Percentiles rank a stretch among this genome's conserved stretches.
Conservation (phyloP, 257 asterid species). For the Buddleja alternifolia region DNA sequence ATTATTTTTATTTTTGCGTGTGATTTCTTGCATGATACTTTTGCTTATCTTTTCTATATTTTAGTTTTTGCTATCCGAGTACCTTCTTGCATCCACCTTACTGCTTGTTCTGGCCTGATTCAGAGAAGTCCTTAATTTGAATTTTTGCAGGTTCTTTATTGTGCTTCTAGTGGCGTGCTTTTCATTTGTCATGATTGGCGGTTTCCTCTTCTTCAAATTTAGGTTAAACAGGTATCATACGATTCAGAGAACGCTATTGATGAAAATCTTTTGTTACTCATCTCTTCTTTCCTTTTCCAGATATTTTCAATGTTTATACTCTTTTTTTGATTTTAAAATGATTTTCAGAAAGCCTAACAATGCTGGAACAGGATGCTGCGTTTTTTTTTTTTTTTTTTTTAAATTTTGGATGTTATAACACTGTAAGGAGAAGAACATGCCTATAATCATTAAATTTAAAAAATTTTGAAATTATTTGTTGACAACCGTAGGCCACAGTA, state of each 20-base stretch:
- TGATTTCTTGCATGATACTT: no score
- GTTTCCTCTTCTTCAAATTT: conserved; percentile 85
- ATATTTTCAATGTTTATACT: background rate
- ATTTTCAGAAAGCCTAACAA: background rate
- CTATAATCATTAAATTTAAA: background rate
- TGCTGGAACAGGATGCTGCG: no score
- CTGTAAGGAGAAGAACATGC: background rate
- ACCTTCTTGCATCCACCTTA: conserved; percentile 6
- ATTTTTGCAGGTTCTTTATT: conserved; percentile 71
- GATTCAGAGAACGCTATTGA: conserved; percentile 2
- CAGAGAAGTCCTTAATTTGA: conserved; percentile 19
- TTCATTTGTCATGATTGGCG: conserved; percentile 88
- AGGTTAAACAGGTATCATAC: conserved; percentile 53
- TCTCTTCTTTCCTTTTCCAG: background rate
- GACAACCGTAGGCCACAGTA: no score
- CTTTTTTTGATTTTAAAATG: background rate
- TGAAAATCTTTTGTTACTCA: conserved; percentile 8
- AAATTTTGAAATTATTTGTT: conserved; percentile 13
- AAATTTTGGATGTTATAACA: background rate
- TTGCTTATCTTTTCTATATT: background rate
- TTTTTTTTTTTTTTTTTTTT: conserved; percentile 23
- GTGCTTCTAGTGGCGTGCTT: conserved; percentile 83
- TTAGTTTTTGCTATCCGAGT: background rate
- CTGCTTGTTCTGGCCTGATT: conserved; percentile 22
- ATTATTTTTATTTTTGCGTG: no score